phyloP scores from a whole-genome alignment of 1,284 basidiomycete genomes.

The Amylostereum areolatum region DNA sequence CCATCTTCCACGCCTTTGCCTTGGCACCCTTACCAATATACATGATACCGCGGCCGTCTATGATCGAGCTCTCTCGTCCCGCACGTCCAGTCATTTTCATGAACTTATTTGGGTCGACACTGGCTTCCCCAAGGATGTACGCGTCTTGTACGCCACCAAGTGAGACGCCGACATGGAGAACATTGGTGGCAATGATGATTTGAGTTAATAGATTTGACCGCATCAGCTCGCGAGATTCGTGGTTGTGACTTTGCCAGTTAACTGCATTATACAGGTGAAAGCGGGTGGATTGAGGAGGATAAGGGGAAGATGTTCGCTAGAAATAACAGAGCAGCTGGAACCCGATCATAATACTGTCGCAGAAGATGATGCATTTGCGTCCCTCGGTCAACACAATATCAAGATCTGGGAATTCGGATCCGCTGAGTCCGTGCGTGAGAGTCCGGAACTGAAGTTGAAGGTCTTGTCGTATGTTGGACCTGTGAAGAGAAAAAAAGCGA shows the following conservation, averaged over 20 bases:
- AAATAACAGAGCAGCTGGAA: conserved; percentile 12
- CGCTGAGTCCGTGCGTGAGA: background rate
- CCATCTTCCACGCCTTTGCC: background rate
- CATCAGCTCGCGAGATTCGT: conserved; percentile 7
- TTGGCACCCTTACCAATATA: background rate
- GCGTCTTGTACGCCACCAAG: conserved; percentile 11
- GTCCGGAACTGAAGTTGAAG: conserved; percentile 7
- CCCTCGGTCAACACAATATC: conserved; percentile 6
- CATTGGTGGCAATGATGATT: conserved; percentile 13
- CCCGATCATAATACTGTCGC: conserved; percentile 9
- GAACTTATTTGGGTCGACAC: conserved; percentile 1
- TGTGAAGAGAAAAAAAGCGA: conserved; percentile 5
- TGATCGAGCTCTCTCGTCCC: conserved; percentile 1
- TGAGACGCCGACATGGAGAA: conserved; percentile 13
- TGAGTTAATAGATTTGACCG: conserved; percentile 4
- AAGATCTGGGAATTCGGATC: conserved; percentile 7
- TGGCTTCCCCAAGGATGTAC: background rate
- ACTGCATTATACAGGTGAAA: conserved; percentile 15
- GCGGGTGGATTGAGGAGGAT: background rate
- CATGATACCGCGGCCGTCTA: conserved; percentile 4
- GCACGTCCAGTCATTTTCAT: conserved; percentile 6
- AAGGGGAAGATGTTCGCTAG: background rate
- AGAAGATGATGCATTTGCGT: background rate
- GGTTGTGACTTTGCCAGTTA: conserved; percentile 11
- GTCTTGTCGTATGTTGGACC: conserved; percentile 13